Percentiles rank a stretch among this genome's conserved stretches.
phyloP scores from a whole-genome alignment of 2,329 filamentous ascomycete species.

The Fusarium guadeloupense region DNA sequence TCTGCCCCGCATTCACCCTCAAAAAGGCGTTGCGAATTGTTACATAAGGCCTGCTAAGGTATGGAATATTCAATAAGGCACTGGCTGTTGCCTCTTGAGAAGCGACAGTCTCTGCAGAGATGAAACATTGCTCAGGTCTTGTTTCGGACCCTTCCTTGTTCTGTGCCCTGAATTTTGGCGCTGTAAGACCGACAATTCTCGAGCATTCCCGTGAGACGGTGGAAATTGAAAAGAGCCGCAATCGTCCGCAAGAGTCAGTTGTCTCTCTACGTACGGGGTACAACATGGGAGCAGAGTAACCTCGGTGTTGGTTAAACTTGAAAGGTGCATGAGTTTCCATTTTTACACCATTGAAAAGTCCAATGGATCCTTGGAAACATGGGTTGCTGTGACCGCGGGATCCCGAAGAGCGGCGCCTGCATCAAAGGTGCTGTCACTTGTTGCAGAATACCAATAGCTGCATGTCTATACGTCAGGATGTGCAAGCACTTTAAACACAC shows the following conservation, averaged over 20 bases:
- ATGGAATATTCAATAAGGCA: too few species aligned
- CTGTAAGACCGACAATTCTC: constrained; percentile 2
- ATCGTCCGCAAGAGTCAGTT: constrained; percentile 1
- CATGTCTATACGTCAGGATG: constrained; percentile 25
- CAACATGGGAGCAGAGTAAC: constrained; percentile 2
- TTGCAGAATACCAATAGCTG: constrained; percentile 22
- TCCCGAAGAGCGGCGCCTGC: constrained; percentile 24
- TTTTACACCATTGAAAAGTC: constrained; percentile 18
- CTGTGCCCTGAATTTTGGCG: background rate
- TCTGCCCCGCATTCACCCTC: constrained; percentile 32
- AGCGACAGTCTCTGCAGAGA: constrained; percentile 18
- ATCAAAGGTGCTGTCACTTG: constrained; percentile 31
- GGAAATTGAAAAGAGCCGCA: constrained; percentile 27
- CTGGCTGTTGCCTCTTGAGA: constrained; percentile 10
- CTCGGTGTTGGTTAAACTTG: background rate
- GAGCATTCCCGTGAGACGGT: constrained; percentile 6
- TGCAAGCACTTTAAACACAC: constrained; percentile 41
- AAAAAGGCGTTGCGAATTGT: constrained; percentile 1
- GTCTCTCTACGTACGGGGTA: constrained; percentile 4
- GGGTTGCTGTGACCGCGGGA: constrained; percentile 8
- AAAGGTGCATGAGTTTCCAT: constrained; percentile 5
- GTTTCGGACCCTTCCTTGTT: constrained; percentile 28
- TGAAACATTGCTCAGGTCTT: constrained; percentile 15
- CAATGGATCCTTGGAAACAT: constrained; percentile 24
- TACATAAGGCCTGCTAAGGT: too few species aligned